These are phyloP conservation scores for Trichomonascaceae sp. DNA, from an alignment of 1,139 yeast genomes.

Conservation along the genomic window DNA sequence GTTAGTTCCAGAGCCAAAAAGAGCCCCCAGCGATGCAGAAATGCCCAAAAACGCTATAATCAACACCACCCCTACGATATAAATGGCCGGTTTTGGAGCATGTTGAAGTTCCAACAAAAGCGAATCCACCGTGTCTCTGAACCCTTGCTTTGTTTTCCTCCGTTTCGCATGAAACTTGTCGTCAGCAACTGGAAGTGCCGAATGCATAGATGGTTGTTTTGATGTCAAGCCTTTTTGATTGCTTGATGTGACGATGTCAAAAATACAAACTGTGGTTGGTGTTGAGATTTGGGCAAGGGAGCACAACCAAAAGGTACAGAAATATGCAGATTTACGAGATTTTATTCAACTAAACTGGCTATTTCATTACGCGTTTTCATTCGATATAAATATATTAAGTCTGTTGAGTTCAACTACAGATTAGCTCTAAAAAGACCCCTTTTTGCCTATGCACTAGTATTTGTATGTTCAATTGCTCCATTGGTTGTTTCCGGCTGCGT, in stretches of 20 bases:
- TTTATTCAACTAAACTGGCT: too few relatives aligned
- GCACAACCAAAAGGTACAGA: too few relatives aligned
- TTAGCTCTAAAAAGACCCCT: not conserved
- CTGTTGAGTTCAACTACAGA: not conserved
- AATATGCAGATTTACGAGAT: too few relatives aligned
- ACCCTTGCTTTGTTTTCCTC: not conserved
- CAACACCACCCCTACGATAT: conserved; percentile 2
- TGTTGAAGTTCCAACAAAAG: conserved; percentile 2
- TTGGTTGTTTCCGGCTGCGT: conserved; percentile 1
- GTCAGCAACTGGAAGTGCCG: conserved; percentile 22
- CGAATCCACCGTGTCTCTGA: conserved; percentile 1
- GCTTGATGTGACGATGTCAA: not conserved
- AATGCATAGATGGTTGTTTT: conserved; percentile 17
- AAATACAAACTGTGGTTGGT: not conserved
- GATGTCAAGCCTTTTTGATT: not conserved
- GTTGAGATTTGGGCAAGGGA: not conserved
- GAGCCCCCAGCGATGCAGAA: conserved; percentile 4
- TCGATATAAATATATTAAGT: not conserved
- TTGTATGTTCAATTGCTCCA: not conserved
- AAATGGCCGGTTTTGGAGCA: conserved; percentile 2
- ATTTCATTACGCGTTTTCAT: too few relatives aligned
- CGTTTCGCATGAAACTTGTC: conserved; percentile 9
- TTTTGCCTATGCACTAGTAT: not conserved
- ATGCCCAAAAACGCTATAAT: conserved; percentile 1
- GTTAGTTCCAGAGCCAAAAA: conserved; percentile 7